phyloP scores from a whole-genome alignment of 306 rosid genomes.

The Morella rubra region DNA sequence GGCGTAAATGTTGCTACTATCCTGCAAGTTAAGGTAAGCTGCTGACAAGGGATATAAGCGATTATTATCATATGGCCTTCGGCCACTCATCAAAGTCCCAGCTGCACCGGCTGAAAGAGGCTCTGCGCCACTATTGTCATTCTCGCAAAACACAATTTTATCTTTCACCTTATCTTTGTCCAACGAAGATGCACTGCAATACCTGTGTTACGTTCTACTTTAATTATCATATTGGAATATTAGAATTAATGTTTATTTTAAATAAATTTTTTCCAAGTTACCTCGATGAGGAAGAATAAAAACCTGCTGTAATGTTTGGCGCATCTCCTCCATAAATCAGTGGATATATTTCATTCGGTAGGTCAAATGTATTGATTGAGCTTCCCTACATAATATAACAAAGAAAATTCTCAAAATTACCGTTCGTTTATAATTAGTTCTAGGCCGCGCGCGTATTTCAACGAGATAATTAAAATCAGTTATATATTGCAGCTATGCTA shows the following conservation, averaged over 20 bases:
- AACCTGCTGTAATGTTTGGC: constrained; percentile 31
- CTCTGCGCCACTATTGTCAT: background rate
- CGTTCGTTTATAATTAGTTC: too few relatives aligned
- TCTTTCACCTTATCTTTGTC: constrained; percentile 26
- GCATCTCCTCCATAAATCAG: constrained; percentile 35
- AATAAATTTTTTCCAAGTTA: background rate
- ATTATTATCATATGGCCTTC: fast-evolving
- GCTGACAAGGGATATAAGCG: constrained; percentile 21
- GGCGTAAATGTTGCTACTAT: background rate
- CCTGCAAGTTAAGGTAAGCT: constrained; percentile 5
- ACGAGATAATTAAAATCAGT: too few relatives aligned
- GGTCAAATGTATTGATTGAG: constrained; percentile 41
- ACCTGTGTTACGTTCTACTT: constrained; percentile 9
- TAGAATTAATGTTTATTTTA: background rate
- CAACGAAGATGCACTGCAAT: constrained; percentile 11
- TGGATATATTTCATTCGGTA: background rate
- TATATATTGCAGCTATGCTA: too few relatives aligned
- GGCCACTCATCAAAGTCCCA: constrained; percentile 29
- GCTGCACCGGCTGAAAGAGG: constrained; percentile 6
- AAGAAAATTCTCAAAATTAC: background rate
- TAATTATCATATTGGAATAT: background rate
- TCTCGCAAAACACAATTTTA: constrained; percentile 44
- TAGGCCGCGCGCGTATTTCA: too few relatives aligned
- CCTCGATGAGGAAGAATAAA: constrained; percentile 26
- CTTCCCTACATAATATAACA: constrained; percentile 33